Evolutionary conservation across 2,329 filamentous ascomycete genomes (phyloP).

Genomic region (Scedosporium apiospermum): DNA sequence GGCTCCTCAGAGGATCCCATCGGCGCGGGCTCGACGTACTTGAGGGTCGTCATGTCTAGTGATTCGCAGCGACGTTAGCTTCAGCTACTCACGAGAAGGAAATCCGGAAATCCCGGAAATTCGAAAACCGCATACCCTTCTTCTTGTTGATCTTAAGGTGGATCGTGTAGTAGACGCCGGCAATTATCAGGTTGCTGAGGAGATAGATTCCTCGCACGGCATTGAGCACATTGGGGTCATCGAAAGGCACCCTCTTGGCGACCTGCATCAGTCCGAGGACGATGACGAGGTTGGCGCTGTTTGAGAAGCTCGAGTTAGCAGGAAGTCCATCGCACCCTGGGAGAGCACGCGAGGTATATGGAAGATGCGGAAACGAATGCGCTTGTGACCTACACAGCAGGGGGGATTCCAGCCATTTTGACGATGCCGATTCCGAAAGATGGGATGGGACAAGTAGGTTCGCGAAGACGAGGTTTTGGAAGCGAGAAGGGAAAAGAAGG

Average conservation of each 20-base stretch:
- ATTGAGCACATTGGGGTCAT: slow-evolving; percentile 60
- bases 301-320: not conserved
- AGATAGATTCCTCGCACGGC: slow-evolving; percentile 45
- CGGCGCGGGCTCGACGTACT: slow-evolving; percentile 93
- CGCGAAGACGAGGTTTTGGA: not conserved
- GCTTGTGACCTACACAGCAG: slow-evolving; percentile 12
- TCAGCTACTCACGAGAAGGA: not conserved
- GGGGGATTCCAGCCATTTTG: slow-evolving; percentile 13
- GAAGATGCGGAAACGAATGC: not conserved
- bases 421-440: not conserved
- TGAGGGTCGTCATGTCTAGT: slow-evolving; percentile 88
- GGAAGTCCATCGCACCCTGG: not conserved
- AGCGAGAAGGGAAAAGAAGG: not conserved
- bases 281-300: slow-evolving; percentile 84
- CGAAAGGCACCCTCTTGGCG: slow-evolving; percentile 89
- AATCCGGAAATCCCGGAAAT: not conserved
- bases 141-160: slow-evolving; percentile 85
- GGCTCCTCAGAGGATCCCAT: slow-evolving; percentile 91
- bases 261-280: slow-evolving; percentile 98
- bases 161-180: slow-evolving; percentile 75
- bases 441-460: not conserved
- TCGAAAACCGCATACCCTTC: slow-evolving; percentile 60
- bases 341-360: not conserved
- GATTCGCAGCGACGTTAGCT: slow-evolving; percentile 7
- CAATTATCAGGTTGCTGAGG: slow-evolving; percentile 69